phyloP scores from a whole-genome alignment of 192 early-diverging fungal genomes.

The Gorgonomyces haynaldii region DNA sequence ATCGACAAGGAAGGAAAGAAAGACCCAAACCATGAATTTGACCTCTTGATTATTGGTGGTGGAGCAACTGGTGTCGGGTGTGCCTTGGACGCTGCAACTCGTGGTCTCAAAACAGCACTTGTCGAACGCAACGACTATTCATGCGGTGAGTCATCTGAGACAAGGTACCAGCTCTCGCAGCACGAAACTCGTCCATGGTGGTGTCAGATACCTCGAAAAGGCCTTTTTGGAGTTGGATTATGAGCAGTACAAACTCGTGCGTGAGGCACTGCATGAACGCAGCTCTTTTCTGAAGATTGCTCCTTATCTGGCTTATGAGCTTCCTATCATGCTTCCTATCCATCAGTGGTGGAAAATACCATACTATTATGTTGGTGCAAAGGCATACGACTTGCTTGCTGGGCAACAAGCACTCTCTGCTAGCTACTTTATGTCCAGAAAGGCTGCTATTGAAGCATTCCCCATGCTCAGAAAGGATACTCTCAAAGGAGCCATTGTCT shows the following conservation, averaged over 20 bases:
- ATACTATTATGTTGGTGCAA: slow-evolving; percentile 91
- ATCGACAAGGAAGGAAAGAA: not conserved
- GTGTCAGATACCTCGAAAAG: slow-evolving; percentile 94
- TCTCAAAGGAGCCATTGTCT: slow-evolving; percentile 87
- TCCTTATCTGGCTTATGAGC: slow-evolving; percentile 83
- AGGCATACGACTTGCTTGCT: slow-evolving; percentile 83
- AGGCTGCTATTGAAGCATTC: slow-evolving; percentile 85
- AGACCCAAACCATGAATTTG: slow-evolving; percentile 37
- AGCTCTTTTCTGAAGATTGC: slow-evolving; percentile 87
- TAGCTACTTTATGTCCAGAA: slow-evolving; percentile 73
- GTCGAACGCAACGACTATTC: slow-evolving; percentile 96
- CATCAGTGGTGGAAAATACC: slow-evolving; percentile 96
- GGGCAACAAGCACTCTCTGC: slow-evolving; percentile 69
- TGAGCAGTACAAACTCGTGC: slow-evolving; percentile 92
- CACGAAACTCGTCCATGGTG: slow-evolving; percentile 95
- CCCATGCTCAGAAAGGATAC: slow-evolving; percentile 85
- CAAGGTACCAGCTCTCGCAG: slow-evolving; percentile 79
- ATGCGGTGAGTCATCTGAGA: slow-evolving; percentile 35
- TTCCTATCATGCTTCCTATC: slow-evolving; percentile 91
- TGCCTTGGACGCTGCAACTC: slow-evolving; percentile 84
- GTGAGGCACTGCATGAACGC: slow-evolving; percentile 92
- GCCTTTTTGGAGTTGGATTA: slow-evolving; percentile 88
- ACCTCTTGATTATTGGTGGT: slow-evolving; percentile 85
- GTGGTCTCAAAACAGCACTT: slow-evolving; percentile 83
- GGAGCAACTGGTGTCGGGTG: slow-evolving; percentile 91